Percentiles rank a stretch among this genome's conserved stretches.
phyloP scores from a whole-genome alignment of 176 grass and related monocot genomes.

The Pontederia paniculata region DNA sequence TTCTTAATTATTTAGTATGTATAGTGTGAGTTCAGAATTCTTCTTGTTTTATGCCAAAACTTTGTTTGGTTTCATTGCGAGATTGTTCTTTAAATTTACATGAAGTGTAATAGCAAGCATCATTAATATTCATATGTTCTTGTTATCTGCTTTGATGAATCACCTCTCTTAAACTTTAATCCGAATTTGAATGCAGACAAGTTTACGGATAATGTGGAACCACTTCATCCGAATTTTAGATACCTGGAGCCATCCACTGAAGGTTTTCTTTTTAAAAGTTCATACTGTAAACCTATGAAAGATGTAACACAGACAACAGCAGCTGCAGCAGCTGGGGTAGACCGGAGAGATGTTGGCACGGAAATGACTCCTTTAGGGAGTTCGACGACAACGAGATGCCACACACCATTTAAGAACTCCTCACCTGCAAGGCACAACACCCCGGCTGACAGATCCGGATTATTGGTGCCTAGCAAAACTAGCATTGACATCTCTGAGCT shows the following conservation, averaged over 20 bases:
- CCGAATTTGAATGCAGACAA: slow-evolving; percentile 45
- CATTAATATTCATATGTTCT: neutral
- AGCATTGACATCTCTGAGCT: slow-evolving; percentile 52
- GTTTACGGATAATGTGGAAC: slow-evolving; percentile 60
- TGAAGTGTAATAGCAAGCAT: neutral
- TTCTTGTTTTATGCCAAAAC: no score
- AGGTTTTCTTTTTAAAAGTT: slow-evolving; percentile 55
- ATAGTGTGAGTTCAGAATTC: no score
- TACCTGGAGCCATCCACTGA: slow-evolving; percentile 52
- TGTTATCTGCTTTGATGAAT: neutral
- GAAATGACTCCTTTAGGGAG: slow-evolving; percentile 61
- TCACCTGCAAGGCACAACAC: slow-evolving; percentile 89
- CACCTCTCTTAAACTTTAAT: neutral
- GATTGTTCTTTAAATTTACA: no score
- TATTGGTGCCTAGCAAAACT: slow-evolving; percentile 43
- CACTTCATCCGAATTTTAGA: neutral
- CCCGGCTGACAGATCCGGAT: slow-evolving; percentile 57
- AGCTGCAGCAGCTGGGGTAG: slow-evolving; percentile 4
- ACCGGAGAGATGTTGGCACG: slow-evolving; percentile 48
- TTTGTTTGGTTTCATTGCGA: no score
- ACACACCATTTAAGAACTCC: slow-evolving; percentile 60
- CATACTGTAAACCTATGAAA: slow-evolving; percentile 27
- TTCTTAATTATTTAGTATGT: no score
- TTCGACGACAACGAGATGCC: slow-evolving; percentile 39
- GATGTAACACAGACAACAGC: neutral